These are phyloP conservation scores for Pisolithus albus DNA, from an alignment of 768 basidiomycete species.

Conservation along the genomic window DNA sequence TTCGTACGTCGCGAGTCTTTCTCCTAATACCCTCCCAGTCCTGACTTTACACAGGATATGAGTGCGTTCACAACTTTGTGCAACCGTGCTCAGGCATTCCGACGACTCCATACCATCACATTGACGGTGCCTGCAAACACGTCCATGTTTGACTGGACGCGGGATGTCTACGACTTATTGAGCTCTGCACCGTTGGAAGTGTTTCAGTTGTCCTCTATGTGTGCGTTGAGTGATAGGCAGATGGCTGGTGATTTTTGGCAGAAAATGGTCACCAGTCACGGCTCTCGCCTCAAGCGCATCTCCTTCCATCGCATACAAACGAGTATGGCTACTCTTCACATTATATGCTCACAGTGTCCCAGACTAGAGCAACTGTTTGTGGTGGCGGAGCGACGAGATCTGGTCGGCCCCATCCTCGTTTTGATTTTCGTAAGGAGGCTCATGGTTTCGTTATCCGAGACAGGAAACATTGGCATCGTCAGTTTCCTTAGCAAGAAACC, in stretches of 20 bases:
- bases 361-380: constrained; percentile 60
- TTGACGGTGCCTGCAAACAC: constrained; percentile 40
- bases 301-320: constrained; percentile 62
- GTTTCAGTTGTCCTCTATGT: constrained; percentile 58
- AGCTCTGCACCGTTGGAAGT: constrained; percentile 43
- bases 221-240: constrained; percentile 31
- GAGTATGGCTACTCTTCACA: constrained; percentile 39
- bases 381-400: constrained; percentile 38
- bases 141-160: constrained; percentile 39
- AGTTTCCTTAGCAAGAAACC: constrained; percentile 38
- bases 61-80: constrained; percentile 36
- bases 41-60: constrained; percentile 42
- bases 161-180: constrained; percentile 37
- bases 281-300: constrained; percentile 44
- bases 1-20: constrained; percentile 40
- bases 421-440: no score
- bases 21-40: neutral
- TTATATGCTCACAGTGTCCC: constrained; percentile 49
- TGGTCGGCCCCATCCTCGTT: constrained; percentile 31
- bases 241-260: constrained; percentile 46
- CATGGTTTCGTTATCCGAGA: neutral
- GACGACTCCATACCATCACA: constrained; percentile 48
- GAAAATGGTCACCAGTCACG: constrained; percentile 44
- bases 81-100: constrained; percentile 29
- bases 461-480: constrained; percentile 21